Evolutionary conservation across 2,329 filamentous ascomycete genomes (phyloP), one percentile per base, ranked within the genome.

Genomic region (Lachnellula hyalina): DNA sequence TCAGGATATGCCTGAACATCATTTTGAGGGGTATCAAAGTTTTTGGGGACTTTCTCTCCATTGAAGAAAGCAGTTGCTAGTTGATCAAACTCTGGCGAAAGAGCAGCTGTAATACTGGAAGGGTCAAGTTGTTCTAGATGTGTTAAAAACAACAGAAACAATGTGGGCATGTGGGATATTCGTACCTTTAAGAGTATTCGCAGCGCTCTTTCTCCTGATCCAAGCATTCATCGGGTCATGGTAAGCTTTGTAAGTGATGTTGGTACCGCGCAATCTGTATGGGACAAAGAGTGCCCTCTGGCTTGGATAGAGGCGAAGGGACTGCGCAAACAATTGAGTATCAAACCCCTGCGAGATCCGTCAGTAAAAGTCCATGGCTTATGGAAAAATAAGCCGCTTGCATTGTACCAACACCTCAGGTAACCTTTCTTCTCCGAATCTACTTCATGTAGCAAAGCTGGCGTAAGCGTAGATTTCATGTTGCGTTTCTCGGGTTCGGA

Each of bases 1-100:
- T 32, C 15, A 6, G 14, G n/a, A 34, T 2, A 48, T 5, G 14
- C 15, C 1, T 34, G 15, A 3, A 5, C 21, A 25, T 7, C 28
- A 25, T 49, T 34, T 34, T 19, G 23, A 32, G 46, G 9, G 11
- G 34, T 17, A 34, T 54, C 51, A 14, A 55, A 23, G 15, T 52
- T 45, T 50, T 47, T 47, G 42, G 53, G 53, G n/a, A 58, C 47
- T 19, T 35, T 34, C 21, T 52, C 42, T 25, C 53, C 53, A 17
- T 49, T 48, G 34, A 55, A 58, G 36, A 58, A 58, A 17, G 50
- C 49, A 28, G 47, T 38, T 8, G 56, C 56, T 11, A 58, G 19
- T 19, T 35, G 21, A 5, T 53, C 45, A 17, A 58, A 53, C 5
- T 58, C 56, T 25, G 50, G 45, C 8, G 50, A 40, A 4, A 40